phyloP scores from a whole-genome alignment of 768 basidiomycete species.

The Sistotremastrum suecicum region DNA sequence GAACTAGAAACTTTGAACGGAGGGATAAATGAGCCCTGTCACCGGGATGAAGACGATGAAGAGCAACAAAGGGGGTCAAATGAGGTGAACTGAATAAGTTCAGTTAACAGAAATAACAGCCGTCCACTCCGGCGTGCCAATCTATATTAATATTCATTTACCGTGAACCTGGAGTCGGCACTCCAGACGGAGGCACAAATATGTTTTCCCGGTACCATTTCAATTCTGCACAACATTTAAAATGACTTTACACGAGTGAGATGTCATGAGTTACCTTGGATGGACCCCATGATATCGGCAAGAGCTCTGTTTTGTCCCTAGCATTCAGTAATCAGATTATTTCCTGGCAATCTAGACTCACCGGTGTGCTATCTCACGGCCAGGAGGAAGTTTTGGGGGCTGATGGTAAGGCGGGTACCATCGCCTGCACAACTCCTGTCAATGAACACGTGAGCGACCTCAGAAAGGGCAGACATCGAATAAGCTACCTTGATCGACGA shows the following conservation, averaged over 20 bases:
- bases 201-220: conserved; percentile 67
- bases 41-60: too few relatives aligned
- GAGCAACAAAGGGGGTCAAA: too few relatives aligned
- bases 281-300: conserved; percentile 69
- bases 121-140: too few relatives aligned
- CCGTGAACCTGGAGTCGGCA: too few relatives aligned
- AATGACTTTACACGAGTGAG: neutral
- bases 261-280: conserved; percentile 34
- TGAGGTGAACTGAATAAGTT: too few relatives aligned
- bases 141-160: too few relatives aligned
- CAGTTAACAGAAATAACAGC: too few relatives aligned
- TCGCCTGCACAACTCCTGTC: conserved; percentile 55
- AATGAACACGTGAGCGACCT: neutral
- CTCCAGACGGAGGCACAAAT: conserved; percentile 30
- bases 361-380: conserved; percentile 42
- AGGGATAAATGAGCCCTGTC: too few relatives aligned
- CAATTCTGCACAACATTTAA: conserved; percentile 36
- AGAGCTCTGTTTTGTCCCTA: conserved; percentile 40
- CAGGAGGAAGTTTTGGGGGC: conserved; percentile 8
- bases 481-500: conserved; percentile 60
- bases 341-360: conserved; percentile 12
- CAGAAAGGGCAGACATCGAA: neutral
- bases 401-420: conserved; percentile 39
- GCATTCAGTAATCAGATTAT: neutral
- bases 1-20: too few relatives aligned